A percentile compares a stretch with the other conserved stretches of the same genome.
phyloP scores from a whole-genome alignment of 1,139 yeast genomes.

The Sugiyamaella xylanicola region DNA sequence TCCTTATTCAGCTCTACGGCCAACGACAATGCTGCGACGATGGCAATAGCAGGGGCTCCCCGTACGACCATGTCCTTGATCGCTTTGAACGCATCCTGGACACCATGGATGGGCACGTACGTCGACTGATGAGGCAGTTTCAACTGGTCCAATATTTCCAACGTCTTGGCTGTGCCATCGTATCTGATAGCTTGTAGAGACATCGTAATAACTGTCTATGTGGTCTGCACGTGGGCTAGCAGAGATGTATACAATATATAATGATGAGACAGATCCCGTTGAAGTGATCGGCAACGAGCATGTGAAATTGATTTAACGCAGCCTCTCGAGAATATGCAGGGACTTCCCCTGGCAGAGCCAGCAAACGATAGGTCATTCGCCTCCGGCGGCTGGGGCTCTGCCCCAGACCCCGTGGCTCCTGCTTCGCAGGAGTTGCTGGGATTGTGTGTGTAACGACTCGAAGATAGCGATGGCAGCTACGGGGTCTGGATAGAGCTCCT shows the following conservation, averaged over 20 bases:
- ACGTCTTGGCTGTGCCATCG: slow-evolving; percentile 49
- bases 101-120: slow-evolving; percentile 60
- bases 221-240: slow-evolving; percentile 1
- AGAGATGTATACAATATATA: background rate
- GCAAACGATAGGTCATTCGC: background rate
- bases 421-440: background rate
- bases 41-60: slow-evolving; percentile 98
- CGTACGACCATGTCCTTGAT: slow-evolving; percentile 91
- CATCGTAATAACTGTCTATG: background rate
- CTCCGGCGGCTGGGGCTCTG: background rate
- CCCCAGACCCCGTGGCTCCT: background rate
- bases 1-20: slow-evolving; percentile 59
- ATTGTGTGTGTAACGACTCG: background rate
- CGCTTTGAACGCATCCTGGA: slow-evolving; percentile 76
- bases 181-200: slow-evolving; percentile 65
- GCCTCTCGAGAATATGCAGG: background rate
- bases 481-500: background rate
- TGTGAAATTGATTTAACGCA: background rate
- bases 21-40: slow-evolving; percentile 86
- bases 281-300: background rate
- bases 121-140: slow-evolving; percentile 75
- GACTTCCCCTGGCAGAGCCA: background rate
- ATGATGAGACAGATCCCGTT: background rate
- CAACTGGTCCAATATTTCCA: slow-evolving; percentile 78
- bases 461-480: background rate